Percentiles rank a stretch among this genome's conserved stretches.
These are phyloP conservation scores for Cyclotella choctawhatcheeana DNA, from an alignment of 108 stramenopile species.

Conservation along the genomic window DNA sequence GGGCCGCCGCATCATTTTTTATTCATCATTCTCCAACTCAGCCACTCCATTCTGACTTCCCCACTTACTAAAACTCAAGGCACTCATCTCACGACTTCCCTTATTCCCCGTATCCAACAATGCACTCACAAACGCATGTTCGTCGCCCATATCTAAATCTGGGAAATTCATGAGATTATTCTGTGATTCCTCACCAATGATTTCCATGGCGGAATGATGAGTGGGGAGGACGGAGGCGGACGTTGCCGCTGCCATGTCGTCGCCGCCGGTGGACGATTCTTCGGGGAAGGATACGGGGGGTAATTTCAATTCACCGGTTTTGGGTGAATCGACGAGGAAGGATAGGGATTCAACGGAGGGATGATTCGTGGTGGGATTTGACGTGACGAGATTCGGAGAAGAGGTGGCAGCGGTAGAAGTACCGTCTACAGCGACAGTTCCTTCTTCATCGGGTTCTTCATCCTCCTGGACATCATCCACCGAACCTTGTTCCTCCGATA, in stretches of 20 bases:
- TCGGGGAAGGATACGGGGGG: not conserved
- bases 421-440: too few species aligned
- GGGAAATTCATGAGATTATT: conserved; percentile 34
- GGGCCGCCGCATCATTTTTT: too few species aligned
- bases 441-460: too few species aligned
- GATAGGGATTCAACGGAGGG: conserved; percentile 22
- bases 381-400: not conserved
- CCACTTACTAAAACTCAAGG: conserved; percentile 39
- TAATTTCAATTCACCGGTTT: conserved; percentile 8
- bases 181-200: not conserved
- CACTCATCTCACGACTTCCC: too few species aligned
- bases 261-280: not conserved
- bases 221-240: too few species aligned
- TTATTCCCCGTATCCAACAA: conserved; percentile 68
- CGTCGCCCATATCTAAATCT: conserved; percentile 63
- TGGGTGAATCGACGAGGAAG: conserved; percentile 23
- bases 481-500: too few species aligned
- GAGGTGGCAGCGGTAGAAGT: too few species aligned
- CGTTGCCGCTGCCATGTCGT: too few species aligned
- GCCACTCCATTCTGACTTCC: conserved; percentile 15
- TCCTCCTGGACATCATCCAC: too few species aligned
- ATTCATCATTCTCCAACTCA: not conserved
- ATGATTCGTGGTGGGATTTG: not conserved
- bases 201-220: too few species aligned
- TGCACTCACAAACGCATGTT: conserved; percentile 86